Conservation (phyloP, 2,329 filamentous ascomycete species). For the Curvularia eragrostidis region DNA sequence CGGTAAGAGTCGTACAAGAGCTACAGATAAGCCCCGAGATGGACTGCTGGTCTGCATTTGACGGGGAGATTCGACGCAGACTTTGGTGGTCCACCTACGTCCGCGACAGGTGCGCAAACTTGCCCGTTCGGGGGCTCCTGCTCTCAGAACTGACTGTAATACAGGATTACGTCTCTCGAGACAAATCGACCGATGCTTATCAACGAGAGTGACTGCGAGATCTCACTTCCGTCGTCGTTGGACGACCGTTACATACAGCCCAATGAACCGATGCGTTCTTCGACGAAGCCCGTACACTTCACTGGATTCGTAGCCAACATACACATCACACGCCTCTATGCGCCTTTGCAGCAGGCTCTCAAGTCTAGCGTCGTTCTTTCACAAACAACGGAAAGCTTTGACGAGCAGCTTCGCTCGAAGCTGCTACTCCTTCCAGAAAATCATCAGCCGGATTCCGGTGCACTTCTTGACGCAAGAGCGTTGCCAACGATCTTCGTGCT, state of each 20-base stretch:
- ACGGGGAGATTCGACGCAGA: conserved; percentile 83
- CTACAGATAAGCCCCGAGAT: conserved; percentile 80
- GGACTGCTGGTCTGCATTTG: conserved; percentile 74
- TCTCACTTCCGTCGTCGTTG: conserved; percentile 76
- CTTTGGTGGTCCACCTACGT: conserved; percentile 96
- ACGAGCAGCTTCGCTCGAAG: conserved; percentile 79
- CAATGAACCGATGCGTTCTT: conserved; percentile 55
- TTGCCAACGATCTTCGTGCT: conserved; percentile 79
- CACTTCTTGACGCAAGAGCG: conserved; percentile 74
- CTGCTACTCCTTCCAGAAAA: conserved; percentile 76
- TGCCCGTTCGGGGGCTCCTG: background rate
- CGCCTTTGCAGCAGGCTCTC: conserved; percentile 74
- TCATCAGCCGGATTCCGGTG: conserved; percentile 71
- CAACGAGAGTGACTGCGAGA: conserved; percentile 86
- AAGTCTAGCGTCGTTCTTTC: conserved; percentile 67
- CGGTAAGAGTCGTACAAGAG: conserved; percentile 82
- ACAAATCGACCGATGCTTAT: conserved; percentile 82
- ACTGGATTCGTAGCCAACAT: conserved; percentile 80
- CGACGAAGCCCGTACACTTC: conserved; percentile 55
- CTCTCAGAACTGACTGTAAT: conserved; percentile 31
- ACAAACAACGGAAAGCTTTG: conserved; percentile 76
- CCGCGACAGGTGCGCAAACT: conserved; percentile 71
- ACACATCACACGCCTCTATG: conserved; percentile 79
- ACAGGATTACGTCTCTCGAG: conserved; percentile 75
- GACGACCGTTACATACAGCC: conserved; percentile 77